phyloP scores from a whole-genome alignment of 2,329 filamentous ascomycete genomes.

The Xylaria polymorpha region DNA sequence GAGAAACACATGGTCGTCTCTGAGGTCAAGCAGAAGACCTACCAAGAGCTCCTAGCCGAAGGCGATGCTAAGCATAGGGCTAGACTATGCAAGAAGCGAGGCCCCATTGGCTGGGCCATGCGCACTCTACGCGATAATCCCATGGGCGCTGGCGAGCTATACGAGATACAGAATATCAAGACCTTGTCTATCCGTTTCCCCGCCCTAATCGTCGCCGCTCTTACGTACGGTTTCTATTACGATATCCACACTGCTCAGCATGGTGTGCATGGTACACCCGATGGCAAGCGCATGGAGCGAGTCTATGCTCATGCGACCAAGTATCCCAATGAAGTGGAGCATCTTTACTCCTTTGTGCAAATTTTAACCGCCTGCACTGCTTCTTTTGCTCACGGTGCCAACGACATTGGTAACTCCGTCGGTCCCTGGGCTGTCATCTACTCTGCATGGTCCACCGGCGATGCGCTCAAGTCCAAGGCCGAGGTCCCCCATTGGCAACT shows the following conservation, averaged over 20 bases:
- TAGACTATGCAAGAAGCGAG: slow-evolving; percentile 69
- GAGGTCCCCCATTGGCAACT: slow-evolving; percentile 81
- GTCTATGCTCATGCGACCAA: slow-evolving; percentile 73
- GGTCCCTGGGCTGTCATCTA: slow-evolving; percentile 79
- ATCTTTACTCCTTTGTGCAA: slow-evolving; percentile 75
- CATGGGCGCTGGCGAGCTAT: slow-evolving; percentile 76
- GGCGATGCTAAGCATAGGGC: slow-evolving; percentile 70
- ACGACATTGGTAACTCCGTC: slow-evolving; percentile 79
- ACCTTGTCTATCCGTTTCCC: slow-evolving; percentile 73
- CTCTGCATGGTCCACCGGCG: slow-evolving; percentile 72
- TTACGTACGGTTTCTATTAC: slow-evolving; percentile 81
- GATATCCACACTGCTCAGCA: slow-evolving; percentile 83
- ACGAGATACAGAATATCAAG: slow-evolving; percentile 78
- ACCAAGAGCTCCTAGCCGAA: slow-evolving; percentile 70
- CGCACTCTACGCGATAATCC: slow-evolving; percentile 79
- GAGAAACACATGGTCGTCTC: slow-evolving; percentile 59
- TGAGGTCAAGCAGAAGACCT: slow-evolving; percentile 65
- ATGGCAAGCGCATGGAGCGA: slow-evolving; percentile 76
- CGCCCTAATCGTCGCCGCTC: slow-evolving; percentile 70
- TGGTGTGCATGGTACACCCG: slow-evolving; percentile 76
- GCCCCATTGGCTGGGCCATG: slow-evolving; percentile 86
- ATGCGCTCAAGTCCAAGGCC: slow-evolving; percentile 69
- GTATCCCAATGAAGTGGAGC: slow-evolving; percentile 77
- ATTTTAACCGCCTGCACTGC: slow-evolving; percentile 76
- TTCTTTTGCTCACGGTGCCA: slow-evolving; percentile 80